Evolutionary conservation across 2,329 filamentous ascomycete genomes (phyloP), one percentile per base, ranked within the genome.

Genomic region (Verticillium albo-atrum): DNA sequence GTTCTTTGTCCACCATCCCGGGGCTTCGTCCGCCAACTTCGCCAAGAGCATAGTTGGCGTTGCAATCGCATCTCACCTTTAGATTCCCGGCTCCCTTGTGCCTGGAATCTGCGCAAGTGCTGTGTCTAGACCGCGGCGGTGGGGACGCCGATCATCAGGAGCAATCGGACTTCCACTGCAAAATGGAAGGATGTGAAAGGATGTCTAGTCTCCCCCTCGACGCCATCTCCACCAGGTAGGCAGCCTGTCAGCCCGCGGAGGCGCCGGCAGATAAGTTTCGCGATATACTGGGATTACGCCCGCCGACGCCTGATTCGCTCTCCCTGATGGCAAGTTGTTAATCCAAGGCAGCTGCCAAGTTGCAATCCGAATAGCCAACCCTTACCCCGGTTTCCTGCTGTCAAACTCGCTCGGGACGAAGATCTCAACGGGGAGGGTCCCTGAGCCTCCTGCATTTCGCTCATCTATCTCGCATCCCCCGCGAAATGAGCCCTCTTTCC

Each of bases 401-500:
- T 50, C 42, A 50, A 23, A 50, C 42, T 50, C 42, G 20, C 42
- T 1, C n/a, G n/a, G 42, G 42, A 50, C 42, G 20, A 50, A 9
- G 20, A 50, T 50, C 42, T 23, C 15, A 20, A 47, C 54, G 27
- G 37, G 54, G 54, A 50, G 35, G 54, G 54, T 47, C 34, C 54
- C 54, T 56, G 54, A 25, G 28, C 32, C 34, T 20, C 25, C 34
- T 47, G 54, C 54, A 56, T 47, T 47, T 56, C 54, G 42, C 34
- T 56, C 54, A 56, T 56, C 54, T 56, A 56, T 27, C 54, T 42
- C 42, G 54, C 54, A 56, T 56, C 54, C 25, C 42, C 54, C 54
- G 54, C 54, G 54, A 56, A 56, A 56, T 56, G 54, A 56, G 34
- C 20, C 32, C 54, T 27, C 32, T 10, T 14, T 56, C 34, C 54